Evolutionary conservation across 805 yeast genomes (phyloP), one percentile per base, ranked within the genome.

Genomic region (Nakazawaea pomicola): DNA sequence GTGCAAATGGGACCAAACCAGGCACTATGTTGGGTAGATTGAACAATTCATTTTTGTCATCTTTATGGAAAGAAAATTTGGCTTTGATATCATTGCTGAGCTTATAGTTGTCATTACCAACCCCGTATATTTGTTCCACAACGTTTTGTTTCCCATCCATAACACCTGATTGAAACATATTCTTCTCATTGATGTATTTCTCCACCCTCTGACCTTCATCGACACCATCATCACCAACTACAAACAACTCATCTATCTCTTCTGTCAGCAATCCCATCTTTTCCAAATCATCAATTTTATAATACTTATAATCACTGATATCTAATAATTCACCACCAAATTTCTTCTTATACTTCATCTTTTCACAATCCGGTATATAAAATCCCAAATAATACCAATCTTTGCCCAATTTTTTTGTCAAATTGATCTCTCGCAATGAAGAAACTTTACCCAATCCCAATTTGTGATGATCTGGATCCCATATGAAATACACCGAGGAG

Each of bases 401-500:
- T 34, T 65, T 66, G 34, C 66, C 63, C 29, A 77, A 60, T 31
- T 71, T 57, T 20, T 67, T 49, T 4, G 79, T 64, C 56, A 85
- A 54, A 1, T 74, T 67, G 29, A 86, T 61, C 53, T 89, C 97
- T 29, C 84, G 61, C 20, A 88, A 52, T 0, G 86, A 91, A 46
- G 89, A 79, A 2, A 89, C 56, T 19, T 86, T 86, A 0, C 97
- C 97, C 23, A 89, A 57, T 0, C 86, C 81, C 49, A 80, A 62
- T 38, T 75, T 68, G 4, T 80, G 78, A 54, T 69, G 82, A 40
- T 79, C 90, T 0, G 95, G 93, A 54, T 88, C 90, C 85, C 93
- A 87, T 10, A 89, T 77, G 55, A 90, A 84, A 56, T 90, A 89
- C 1, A 90, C 90, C 0, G 95, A 80, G 0, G 96, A 87, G 0